Evolutionary conservation across 1,284 basidiomycete genomes (phyloP), one percentile per base, ranked within the genome.

Genomic region (Flammula alnicola): DNA sequence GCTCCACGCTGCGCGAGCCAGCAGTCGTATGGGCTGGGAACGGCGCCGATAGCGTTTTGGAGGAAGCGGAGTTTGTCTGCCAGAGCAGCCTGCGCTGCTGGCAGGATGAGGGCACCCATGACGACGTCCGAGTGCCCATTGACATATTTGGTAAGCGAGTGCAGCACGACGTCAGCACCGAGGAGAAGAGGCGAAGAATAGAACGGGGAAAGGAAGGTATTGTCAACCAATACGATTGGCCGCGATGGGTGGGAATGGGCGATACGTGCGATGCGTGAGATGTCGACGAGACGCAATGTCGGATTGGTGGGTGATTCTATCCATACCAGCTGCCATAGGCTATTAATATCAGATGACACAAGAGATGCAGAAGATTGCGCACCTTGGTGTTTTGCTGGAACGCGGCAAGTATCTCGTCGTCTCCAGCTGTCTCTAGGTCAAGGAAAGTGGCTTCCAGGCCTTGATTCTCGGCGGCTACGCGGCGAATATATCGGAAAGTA

Each of bases 231-330:
- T n/a, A 96, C 79, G 14, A 93, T 74, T 23, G 83, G 82, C n/a
- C 72, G 56, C 39, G 84, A 70, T 44, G 84, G 70, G 64, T 83
- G 75, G n/a, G 77, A 63, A 67, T 70, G 80, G 3, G 79, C 82
- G 53, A 95, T 73, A 25, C 77, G 66, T 31, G 79, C 77, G 54
- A 95, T 79, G 47, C 81, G 77, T 1, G 77, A 65, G 63, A 95
- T 85, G 65, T 93, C 86, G 52, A 95, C 84, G 27, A 97, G 73
- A n/a, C 88, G 84, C 9, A 98, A 84, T 0, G 93, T 93, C 0
- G 96, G 96, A 72, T 98, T 98, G 11, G 95, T 98, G 0, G 95
- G 96, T 0, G 91, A 82, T 72, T 99, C 95, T 64, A 98, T 85
- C 95, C 95, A 98, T 51, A 99, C 83, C n/a, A 98, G 77, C 89